Conservation (phyloP, 2,329 filamentous ascomycete species). For the Ascocoryne sarcoides region DNA sequence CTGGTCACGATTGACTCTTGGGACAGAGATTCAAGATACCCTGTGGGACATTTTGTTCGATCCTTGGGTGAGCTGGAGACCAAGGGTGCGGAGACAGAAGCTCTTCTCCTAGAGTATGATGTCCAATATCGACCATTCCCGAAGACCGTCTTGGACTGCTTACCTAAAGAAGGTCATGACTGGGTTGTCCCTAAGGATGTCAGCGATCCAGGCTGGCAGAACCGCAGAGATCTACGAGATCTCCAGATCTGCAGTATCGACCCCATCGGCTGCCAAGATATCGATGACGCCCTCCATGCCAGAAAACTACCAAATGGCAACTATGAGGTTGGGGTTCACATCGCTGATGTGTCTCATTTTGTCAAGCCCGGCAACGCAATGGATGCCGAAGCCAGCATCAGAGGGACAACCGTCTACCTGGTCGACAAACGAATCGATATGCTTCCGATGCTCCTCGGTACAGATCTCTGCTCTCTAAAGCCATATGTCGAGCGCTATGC, state of each 20-base stretch:
- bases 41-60: conserved; percentile 86
- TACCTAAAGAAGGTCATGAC: conserved; percentile 83
- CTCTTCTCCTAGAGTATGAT: conserved; percentile 86
- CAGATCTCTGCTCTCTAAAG: conserved; percentile 91
- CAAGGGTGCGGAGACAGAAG: conserved; percentile 96
- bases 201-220: conserved; percentile 79
- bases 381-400: conserved; percentile 88
- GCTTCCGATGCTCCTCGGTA: conserved; percentile 92
- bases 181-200: conserved; percentile 81
- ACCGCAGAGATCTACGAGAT: conserved; percentile 72
- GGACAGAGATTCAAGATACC: conserved; percentile 89
- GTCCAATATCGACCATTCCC: conserved; percentile 97
- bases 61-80: conserved; percentile 90
- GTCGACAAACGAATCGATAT: conserved; percentile 99
- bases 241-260: conserved; percentile 96
- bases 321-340: conserved; percentile 93
- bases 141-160: conserved; percentile 87
- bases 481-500: conserved; percentile 93
- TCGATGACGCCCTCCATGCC: conserved; percentile 93
- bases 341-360: conserved; percentile 98
- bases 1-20: conserved; percentile 91
- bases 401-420: conserved; percentile 92
- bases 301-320: conserved; percentile 81
- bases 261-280: conserved; percentile 91
- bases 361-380: conserved; percentile 96